Base-by-base conservation (phyloP, 768 basidiomycete species). In the Rhodotorula babjevae region DNA sequence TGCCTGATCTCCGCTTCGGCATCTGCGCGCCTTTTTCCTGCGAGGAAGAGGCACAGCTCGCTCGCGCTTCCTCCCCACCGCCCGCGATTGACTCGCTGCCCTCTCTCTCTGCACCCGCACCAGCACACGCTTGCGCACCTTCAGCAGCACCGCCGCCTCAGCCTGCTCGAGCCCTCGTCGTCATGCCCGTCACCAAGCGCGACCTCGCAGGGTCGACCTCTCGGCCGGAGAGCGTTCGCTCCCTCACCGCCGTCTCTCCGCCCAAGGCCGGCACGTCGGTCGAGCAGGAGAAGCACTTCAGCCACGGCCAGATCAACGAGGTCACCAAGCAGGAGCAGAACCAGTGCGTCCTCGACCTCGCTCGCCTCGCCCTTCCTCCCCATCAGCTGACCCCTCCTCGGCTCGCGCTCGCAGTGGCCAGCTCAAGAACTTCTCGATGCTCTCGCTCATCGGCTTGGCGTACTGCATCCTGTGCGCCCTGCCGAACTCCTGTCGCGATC, bases 391-490 rank as follows among this genome's bases (percentile, higher is more conserved):
- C 36, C 56, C 33, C 23, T 0, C 16, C 18, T 44, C 36, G 16
- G 10, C 25, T 18, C 14, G 14, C 27, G 0, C 21, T 11, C 65
- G 23, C 50, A 72, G 70, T 58, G 70, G 70, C 4, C 70, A 72
- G 42, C 65, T 72, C 55, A 67, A 67, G 56, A 62, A 72, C 55
- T 72, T 72, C 66, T 67, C 66, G 15, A 60, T 67, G 61, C 57
- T 72, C 19, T 66, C 71, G 23, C 50, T 72, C 27, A 36, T 72
- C 40, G 71, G 71, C 2, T 29, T 72, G n/a, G 71, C 61, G 11
- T 56, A 56, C 44, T 65, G 64, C 27, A 57, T 65, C 64, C 33
- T 66, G 53, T 55, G 21, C 47, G 40, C 44, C 40, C 18, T 15
- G 1, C 31, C 31, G n/a, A 25, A 29, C 21, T 33, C 3, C 27